A percentile compares a stretch with the other conserved stretches of the same genome.
These are phyloP conservation scores for Ordospora pajunii DNA, from an alignment of 371 early-diverging fungal species.

Conservation along the genomic window DNA sequence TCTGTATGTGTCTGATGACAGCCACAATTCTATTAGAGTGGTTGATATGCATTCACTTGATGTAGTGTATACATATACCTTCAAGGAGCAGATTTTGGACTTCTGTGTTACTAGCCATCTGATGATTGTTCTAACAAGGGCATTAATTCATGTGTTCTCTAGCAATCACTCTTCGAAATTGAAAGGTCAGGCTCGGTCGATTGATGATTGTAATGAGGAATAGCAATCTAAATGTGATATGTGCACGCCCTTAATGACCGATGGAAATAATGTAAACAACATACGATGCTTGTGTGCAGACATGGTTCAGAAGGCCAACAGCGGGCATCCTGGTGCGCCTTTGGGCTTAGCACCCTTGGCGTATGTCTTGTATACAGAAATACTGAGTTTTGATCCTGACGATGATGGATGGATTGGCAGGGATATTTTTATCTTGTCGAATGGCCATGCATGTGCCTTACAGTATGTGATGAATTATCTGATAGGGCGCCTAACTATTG, in stretches of 20 bases:
- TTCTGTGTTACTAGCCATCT: background rate
- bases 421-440: conserved; percentile 93
- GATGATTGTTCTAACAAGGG: conserved; percentile 3
- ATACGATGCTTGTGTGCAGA: conserved; percentile 82
- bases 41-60: conserved; percentile 1
- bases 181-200: too few species aligned
- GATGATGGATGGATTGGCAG: conserved; percentile 67
- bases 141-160: background rate
- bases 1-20: conserved; percentile 7
- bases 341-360: conserved; percentile 91
- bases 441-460: conserved; percentile 90
- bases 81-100: conserved; percentile 3
- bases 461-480: conserved; percentile 83
- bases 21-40: background rate
- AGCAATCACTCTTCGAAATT: background rate
- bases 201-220: too few species aligned
- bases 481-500: conserved; percentile 73
- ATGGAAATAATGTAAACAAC: conserved; percentile 67
- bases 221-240: background rate
- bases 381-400: conserved; percentile 42
- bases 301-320: conserved; percentile 79
- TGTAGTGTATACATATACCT: background rate
- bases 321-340: conserved; percentile 91
- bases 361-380: conserved; percentile 71
- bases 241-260: background rate